Percentiles rank a stretch among this genome's conserved stretches.
phyloP scores from a whole-genome alignment of 768 basidiomycete species.

The Suillus cothurnatus region DNA sequence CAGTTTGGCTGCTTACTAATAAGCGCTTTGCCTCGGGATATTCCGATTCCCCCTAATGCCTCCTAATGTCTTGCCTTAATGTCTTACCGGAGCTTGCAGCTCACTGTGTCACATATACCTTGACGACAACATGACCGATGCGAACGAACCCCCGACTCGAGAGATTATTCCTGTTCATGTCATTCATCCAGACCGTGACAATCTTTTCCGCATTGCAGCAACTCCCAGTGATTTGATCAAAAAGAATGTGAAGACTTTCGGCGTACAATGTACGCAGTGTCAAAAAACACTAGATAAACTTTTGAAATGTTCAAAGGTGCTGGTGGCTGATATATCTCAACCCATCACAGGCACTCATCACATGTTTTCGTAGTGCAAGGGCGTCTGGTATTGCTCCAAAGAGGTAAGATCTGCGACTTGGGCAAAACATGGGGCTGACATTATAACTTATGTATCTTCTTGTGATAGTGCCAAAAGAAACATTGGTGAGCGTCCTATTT shows the following conservation, averaged over 20 bases:
- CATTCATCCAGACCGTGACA: slow-evolving; percentile 16
- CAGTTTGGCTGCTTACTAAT: not conserved
- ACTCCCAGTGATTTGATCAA: slow-evolving; percentile 16
- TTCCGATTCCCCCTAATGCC: not conserved
- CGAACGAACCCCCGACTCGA: not conserved
- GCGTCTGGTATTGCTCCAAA: slow-evolving; percentile 25
- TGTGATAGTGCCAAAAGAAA: slow-evolving; percentile 17
- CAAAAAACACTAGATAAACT: slow-evolving; percentile 10
- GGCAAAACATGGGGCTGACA: not conserved
- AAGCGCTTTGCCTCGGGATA: not conserved
- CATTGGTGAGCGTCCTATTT: slow-evolving; percentile 15
- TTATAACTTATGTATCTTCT: not conserved
- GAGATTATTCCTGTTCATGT: slow-evolving; percentile 11
- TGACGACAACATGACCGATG: not conserved
- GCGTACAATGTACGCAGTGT: slow-evolving; percentile 20
- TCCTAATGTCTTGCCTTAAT: too few relatives aligned
- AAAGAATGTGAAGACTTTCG: slow-evolving; percentile 7
- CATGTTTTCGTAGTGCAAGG: slow-evolving; percentile 16
- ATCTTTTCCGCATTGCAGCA: slow-evolving; percentile 11
- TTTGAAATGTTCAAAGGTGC: slow-evolving; percentile 17
- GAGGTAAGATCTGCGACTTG: not conserved
- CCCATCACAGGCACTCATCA: not conserved
- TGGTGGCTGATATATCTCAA: not conserved
- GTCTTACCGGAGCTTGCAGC: not conserved
- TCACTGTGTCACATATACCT: not conserved